Evolutionary conservation across 495 filamentous ascomycete genomes (phyloP).

Genomic region (Penicillium canescens): DNA sequence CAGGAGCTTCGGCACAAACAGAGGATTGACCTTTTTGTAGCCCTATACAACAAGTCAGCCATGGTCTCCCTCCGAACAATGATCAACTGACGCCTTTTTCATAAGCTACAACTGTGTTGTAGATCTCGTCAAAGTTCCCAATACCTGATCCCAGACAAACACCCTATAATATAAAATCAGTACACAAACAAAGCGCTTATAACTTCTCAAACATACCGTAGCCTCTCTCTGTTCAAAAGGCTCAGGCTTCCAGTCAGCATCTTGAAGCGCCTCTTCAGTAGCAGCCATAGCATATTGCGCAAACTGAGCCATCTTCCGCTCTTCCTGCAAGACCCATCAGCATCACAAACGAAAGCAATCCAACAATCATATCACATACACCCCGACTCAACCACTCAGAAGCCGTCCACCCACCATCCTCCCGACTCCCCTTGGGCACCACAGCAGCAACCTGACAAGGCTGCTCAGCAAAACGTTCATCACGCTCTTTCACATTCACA

Average conservation of each 20-base stretch:
- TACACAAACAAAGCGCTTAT: background rate
- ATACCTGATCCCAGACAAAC: constrained; percentile 96
- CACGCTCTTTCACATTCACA: constrained; percentile 61
- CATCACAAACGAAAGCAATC: constrained; percentile 1
- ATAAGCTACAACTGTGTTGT: constrained; percentile 76
- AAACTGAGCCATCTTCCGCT: constrained; percentile 87
- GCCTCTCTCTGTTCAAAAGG: constrained; percentile 62
- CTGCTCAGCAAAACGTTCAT: constrained; percentile 62
- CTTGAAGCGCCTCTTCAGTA: constrained; percentile 79
- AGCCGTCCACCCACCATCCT: constrained; percentile 66
- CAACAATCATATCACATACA: constrained; percentile 31
- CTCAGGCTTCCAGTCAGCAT: constrained; percentile 77
- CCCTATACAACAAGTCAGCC: constrained; percentile 51
- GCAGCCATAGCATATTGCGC: constrained; percentile 89
- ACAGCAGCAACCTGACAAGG: constrained; percentile 83
- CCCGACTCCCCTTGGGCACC: constrained; percentile 62
- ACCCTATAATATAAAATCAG: constrained; percentile 47
- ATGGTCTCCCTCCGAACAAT: background rate
- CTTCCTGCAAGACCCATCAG: constrained; percentile 49
- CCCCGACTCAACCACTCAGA: constrained; percentile 72
- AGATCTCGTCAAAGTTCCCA: constrained; percentile 88
- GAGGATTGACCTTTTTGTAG: constrained; percentile 86
- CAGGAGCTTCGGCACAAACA: constrained; percentile 89
- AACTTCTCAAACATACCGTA: constrained; percentile 50
- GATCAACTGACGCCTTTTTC: constrained; percentile 62